phyloP scores from a whole-genome alignment of 345 rosid genomes.

The Melaleuca quinquenervia region DNA sequence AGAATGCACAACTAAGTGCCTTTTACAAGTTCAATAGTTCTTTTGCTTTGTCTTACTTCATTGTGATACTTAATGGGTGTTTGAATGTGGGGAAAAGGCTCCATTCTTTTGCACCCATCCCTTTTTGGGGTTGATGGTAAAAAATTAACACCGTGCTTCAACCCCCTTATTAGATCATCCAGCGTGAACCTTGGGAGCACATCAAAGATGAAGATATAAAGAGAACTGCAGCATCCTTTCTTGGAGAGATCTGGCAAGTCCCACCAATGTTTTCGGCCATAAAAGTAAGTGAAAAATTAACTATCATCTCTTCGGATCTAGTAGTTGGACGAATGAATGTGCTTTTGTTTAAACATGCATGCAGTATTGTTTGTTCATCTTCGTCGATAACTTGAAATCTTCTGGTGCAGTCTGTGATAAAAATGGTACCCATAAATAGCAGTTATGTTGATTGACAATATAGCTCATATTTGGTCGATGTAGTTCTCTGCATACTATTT shows the following conservation, averaged over 20 bases:
- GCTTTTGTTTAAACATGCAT: not conserved
- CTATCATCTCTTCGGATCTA: not conserved
- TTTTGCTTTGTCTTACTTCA: not conserved
- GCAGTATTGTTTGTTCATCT: not conserved
- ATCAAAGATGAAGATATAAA: conserved; percentile 72
- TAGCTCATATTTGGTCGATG: not conserved
- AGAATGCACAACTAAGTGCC: not conserved
- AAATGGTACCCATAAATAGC: not conserved
- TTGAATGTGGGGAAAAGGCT: not conserved
- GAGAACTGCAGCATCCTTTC: conserved; percentile 64
- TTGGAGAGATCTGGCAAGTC: conserved; percentile 99
- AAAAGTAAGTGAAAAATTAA: conserved; percentile 44
- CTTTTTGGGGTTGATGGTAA: not conserved
- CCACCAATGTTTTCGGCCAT: conserved; percentile 99
- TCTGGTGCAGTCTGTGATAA: not conserved
- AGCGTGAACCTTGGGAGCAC: conserved; percentile 96
- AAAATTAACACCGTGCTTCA: not conserved
- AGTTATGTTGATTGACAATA: not conserved
- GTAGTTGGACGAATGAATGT: not conserved
- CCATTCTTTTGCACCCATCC: no score
- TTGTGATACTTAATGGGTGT: not conserved
- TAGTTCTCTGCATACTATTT: not conserved
- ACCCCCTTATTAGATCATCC: conserved; percentile 50
- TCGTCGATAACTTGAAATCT: not conserved
- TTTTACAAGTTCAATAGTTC: not conserved